A percentile compares a stretch with the other conserved stretches of the same genome.
These are phyloP conservation scores for Phytophthora parvispora DNA, from an alignment of 352 stramenopile species.

Conservation along the genomic window DNA sequence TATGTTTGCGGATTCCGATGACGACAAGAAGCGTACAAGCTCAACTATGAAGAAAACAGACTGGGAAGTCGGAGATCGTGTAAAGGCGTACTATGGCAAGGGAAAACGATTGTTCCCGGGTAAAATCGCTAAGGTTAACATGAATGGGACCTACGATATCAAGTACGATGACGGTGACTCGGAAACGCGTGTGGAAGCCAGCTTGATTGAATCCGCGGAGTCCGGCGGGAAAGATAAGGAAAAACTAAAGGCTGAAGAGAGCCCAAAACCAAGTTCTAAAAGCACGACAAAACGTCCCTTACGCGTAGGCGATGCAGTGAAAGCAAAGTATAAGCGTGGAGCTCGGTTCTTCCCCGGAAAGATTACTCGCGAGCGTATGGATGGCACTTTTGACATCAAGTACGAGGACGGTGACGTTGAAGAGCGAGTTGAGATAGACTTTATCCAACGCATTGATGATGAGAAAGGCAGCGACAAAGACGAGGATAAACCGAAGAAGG, in stretches of 20 bases:
- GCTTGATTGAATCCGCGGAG: constrained; percentile 31
- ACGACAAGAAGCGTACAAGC: constrained; percentile 25
- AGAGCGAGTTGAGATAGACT: constrained; percentile 36
- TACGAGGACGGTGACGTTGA: constrained; percentile 58
- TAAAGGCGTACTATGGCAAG: constrained; percentile 58
- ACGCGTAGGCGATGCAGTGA: constrained; percentile 29
- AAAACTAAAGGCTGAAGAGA: constrained; percentile 8
- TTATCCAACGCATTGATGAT: constrained; percentile 32
- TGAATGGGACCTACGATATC: constrained; percentile 77
- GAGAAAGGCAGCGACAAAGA: constrained; percentile 21
- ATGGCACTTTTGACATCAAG: constrained; percentile 59
- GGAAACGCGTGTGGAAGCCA: constrained; percentile 45
- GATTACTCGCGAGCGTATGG: constrained; percentile 45
- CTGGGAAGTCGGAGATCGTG: constrained; percentile 38
- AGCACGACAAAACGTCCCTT: constrained; percentile 5
- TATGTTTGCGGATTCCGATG: constrained; percentile 49
- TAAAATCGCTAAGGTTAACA: constrained; percentile 63
- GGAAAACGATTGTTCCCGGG: constrained; percentile 71
- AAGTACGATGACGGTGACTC: constrained; percentile 72
- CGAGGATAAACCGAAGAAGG: constrained; percentile 43
- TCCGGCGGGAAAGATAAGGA: constrained; percentile 25
- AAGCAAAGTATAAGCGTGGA: constrained; percentile 56
- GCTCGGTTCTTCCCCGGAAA: constrained; percentile 40
- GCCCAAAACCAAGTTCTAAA: neutral
- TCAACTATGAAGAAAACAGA: constrained; percentile 31